Evolutionary conservation across 805 yeast species (phyloP).

Genomic region (Schwanniomyces pseudopolymorphus): DNA sequence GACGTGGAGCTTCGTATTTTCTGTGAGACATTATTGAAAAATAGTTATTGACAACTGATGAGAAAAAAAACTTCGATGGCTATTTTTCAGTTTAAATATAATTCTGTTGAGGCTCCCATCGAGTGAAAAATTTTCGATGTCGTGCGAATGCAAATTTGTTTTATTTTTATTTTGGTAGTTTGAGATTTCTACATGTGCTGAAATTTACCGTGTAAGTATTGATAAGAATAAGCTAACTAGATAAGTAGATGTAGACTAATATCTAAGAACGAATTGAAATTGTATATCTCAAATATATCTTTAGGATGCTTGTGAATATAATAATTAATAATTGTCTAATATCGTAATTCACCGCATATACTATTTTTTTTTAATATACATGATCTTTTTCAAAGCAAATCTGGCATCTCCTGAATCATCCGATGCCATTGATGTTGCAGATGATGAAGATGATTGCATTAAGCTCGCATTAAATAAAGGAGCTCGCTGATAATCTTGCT

Average conservation of each 20-base stretch:
- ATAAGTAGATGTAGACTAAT: neutral
- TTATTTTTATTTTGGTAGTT: neutral
- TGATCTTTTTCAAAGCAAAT: conserved; percentile 35
- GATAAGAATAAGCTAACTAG: neutral
- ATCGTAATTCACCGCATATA: neutral
- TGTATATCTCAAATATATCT: neutral
- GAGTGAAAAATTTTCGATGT: conserved; percentile 1
- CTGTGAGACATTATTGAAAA: conserved; percentile 88
- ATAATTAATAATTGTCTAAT: neutral
- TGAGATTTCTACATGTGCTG: neutral
- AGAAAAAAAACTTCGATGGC: conserved; percentile 6
- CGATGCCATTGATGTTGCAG: conserved; percentile 5
- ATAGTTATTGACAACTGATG: conserved; percentile 27
- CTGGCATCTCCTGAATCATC: conserved; percentile 39
- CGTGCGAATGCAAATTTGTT: conserved; percentile 3
- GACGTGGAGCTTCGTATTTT: conserved; percentile 99
- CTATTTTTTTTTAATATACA: conserved; percentile 28
- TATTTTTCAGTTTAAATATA: conserved; percentile 3
- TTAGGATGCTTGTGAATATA: neutral
- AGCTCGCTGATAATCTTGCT: neutral
- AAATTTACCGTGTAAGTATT: neutral
- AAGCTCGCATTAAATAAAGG: neutral
- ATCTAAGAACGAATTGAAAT: neutral
- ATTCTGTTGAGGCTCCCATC: neutral
- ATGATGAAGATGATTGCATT: conserved; percentile 7